Evolutionary conservation across 2,329 filamentous ascomycete genomes (phyloP), one percentile per base, ranked within the genome.

Genomic region (Fusarium devonianum): DNA sequence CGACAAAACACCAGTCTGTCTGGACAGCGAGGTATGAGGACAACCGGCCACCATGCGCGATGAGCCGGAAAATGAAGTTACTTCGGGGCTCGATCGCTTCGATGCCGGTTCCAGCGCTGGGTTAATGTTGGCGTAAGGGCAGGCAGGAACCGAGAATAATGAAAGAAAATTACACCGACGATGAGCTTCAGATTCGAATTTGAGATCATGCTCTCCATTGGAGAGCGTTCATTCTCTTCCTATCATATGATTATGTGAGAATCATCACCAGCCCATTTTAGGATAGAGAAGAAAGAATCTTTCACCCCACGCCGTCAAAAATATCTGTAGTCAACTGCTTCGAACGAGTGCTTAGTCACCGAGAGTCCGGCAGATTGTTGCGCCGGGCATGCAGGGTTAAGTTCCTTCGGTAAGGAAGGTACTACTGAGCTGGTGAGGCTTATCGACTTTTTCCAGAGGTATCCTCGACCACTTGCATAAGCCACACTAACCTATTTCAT

Each of bases 151-250:
- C n/a, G 16, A 35, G 18, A 52, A 40, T 34, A 25, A 45, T 39
- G 28, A 17, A 33, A 49, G 12, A 50, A 60, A 45, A 46, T 26
- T 28, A 23, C 23, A 50, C 14, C 33, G 9, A 7, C 13, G 42
- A 11, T 14, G 35, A 56, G 81, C 81, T 83, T 85, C 82, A 85
- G 83, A 85, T 81, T 78, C 70, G 69, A 72, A 73, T 71, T 75
- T 84, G 78, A 84, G 78, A 85, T 85, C 83, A 85, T 79, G 74
- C 76, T 77, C 74, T 74, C 76, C 72, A 59, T 62, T 53, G 65
- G 72, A 72, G 71, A 78, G 75, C 78, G 75, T 80, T 85, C 81
- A 85, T 76, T 80, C 82, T 86, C 83, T 86, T 86, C 83, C 83
- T 86, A 86, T 86, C 79, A 83, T 83, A 71, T 71, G 67, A 74